phyloP scores from a whole-genome alignment of 2,329 filamentous ascomycete genomes.

The Hypoxylon sp. region DNA sequence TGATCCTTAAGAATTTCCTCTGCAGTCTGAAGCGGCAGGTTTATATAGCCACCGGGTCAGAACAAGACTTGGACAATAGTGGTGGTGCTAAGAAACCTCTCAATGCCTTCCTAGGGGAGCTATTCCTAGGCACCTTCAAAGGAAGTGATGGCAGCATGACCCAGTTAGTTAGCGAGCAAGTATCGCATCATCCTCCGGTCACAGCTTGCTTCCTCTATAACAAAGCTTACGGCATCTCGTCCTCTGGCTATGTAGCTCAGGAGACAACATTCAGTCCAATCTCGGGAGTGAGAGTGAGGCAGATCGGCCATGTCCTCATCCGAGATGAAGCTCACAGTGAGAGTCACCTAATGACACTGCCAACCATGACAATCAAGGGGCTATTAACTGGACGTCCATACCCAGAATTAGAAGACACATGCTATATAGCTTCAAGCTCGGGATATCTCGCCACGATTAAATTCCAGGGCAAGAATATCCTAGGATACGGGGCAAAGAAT shows the following conservation, averaged over 20 bases:
- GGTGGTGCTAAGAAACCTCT: slow-evolving; percentile 66
- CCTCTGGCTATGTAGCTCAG: slow-evolving; percentile 49
- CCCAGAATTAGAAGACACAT: slow-evolving; percentile 49
- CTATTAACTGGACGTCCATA: slow-evolving; percentile 46
- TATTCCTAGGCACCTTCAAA: slow-evolving; percentile 59
- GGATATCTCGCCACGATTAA: slow-evolving; percentile 49
- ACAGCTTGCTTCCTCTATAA: slow-evolving; percentile 51
- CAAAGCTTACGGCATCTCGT: slow-evolving; percentile 46
- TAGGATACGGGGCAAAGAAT: slow-evolving; percentile 42
- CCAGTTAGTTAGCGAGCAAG: slow-evolving; percentile 49
- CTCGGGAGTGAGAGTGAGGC: slow-evolving; percentile 45
- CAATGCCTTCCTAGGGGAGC: slow-evolving; percentile 65
- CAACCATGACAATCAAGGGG: slow-evolving; percentile 47
- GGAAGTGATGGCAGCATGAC: slow-evolving; percentile 49
- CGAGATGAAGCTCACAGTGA: slow-evolving; percentile 55
- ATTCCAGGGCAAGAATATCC: slow-evolving; percentile 42
- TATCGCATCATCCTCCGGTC: slow-evolving; percentile 53
- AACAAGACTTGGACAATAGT: slow-evolving; percentile 43
- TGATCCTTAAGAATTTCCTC: slow-evolving; percentile 65
- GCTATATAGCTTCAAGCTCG: slow-evolving; percentile 50
- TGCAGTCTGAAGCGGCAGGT: slow-evolving; percentile 63
- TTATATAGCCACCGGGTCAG: slow-evolving; percentile 49
- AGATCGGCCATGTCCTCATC: slow-evolving; percentile 50
- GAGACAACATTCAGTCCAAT: slow-evolving; percentile 47
- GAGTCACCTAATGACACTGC: slow-evolving; percentile 51